Evolutionary conservation across 2,329 filamentous ascomycete genomes (phyloP), one percentile per base, ranked within the genome.

Genomic region (Reticulascus tulasneorum): DNA sequence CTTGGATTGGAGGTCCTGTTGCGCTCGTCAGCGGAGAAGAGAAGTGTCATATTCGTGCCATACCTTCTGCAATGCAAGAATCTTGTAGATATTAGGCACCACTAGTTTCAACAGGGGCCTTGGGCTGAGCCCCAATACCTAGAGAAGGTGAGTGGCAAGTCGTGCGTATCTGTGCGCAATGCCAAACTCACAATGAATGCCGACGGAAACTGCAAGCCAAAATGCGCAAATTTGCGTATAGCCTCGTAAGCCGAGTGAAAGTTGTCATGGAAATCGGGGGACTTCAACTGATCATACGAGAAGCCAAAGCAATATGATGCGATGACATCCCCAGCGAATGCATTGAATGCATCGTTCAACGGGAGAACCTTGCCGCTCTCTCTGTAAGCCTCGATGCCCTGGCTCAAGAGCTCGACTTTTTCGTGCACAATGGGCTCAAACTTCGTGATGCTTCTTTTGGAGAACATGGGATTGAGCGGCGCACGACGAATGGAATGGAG

Each of bases 231-330:
- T 1, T 51, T 46, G 1, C 47, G 47, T 2, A 55, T 47, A 5
- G 47, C 45, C 3, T 52, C 40, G 9, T 56, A 47, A 9, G 47
- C 42, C 7, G 50, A 35, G 44, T 53, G 35, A 47, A 50, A 30
- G 33, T 47, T 31, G 30, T 45, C 22, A 34, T 51, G 46, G 27
- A 55, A 58, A 16, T 51, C 44, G 6, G 50, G 48, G 9, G 51
- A 35, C 2, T 56, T 51, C 2, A 64, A 48, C 7, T 53, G 56
- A 13, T 54, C 45, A 20, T 51, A 51, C 32, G 45, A 54, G 42
- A 51, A 51, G 11, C 54, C 63, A 24, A 62, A 66, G 15, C 50
- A 53, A 33, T 66, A 65, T 13, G 60, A 46, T 1, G 53, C 56
- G 33, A 62, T 60, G 12, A 63, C 54, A 37, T 67, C 62, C 15